Base-by-base conservation (phyloP, 2,329 filamentous ascomycete genomes). In the Xenosphaeropsis pyriputrescens region DNA sequence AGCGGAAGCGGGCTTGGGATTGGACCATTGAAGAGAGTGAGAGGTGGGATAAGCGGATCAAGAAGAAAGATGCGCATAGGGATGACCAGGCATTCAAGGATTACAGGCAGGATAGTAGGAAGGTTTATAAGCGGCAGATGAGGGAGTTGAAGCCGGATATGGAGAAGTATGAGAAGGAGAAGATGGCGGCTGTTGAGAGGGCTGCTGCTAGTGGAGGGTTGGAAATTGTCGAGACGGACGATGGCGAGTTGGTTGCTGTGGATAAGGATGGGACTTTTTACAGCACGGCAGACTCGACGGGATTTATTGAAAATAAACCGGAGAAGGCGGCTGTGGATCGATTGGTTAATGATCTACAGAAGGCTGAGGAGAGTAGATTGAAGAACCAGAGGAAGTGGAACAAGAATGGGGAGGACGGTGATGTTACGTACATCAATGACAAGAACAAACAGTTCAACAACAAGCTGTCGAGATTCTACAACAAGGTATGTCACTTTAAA, bases 371-470 rank as follows among this genome's bases (percentile, higher is more conserved):
- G 50, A 71, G 77, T 37, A 70, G 86, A 37, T 55, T 93, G 53
- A 93, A 88, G 70, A 93, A 93, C 66, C 71, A 86, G 50, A 78
- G 74, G 56, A 85, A 93, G 47, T 71, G 86, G 38, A 73, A 75
- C 11, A 73, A 78, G 56, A 80, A 79, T 44, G 85, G 88, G 41
- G 86, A 93, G 45, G 83, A 88, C 35, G 80, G 76, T 18, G 91
- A 98, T 59, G 83, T 96, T 50, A 96, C 89, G 6, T 96, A 94
- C 62, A 98, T 98, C 72, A 98, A 98, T 63, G 86, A 95, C 63
- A 95, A 98, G 79, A 98, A 98, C 70, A 96, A 96, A 70, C 86
- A 95, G 69, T 98, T 98, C 67, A 98, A 98, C 75, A 79, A 93
- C 65, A 96, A 98, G 65, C 67, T 98, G 59, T 70, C 81, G 38